These are phyloP conservation scores for Gaultheria prostrata DNA, from an alignment of 148 eudicot species.

Conservation along the genomic window DNA sequence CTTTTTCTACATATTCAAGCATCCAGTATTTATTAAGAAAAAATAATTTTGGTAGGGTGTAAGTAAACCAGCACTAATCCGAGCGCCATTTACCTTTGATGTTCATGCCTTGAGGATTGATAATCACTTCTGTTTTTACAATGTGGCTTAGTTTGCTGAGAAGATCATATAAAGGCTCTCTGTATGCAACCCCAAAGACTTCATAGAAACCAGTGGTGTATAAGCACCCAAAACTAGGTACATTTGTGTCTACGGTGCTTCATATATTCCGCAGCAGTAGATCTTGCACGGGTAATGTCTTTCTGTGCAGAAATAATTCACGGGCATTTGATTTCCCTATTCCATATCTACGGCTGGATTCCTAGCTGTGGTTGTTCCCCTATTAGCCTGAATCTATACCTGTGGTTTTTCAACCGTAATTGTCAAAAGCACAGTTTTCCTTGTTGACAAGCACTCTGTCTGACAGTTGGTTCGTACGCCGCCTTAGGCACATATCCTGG, in stretches of 20 bases:
- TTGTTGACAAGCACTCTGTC: slow-evolving; percentile 10
- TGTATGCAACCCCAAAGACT: not conserved
- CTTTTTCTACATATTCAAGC: not conserved
- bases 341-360: not conserved
- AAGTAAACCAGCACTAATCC: not conserved
- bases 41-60: not conserved
- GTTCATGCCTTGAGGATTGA: not conserved
- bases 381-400: not conserved
- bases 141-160: not conserved
- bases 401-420: slow-evolving; percentile 14
- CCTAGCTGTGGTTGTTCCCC: not conserved
- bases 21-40: not conserved
- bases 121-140: not conserved
- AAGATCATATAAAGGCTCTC: slow-evolving; percentile 3
- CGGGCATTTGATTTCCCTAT: not conserved
- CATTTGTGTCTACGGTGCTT: not conserved
- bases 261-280: not conserved
- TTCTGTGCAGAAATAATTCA: not conserved
- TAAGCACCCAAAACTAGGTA: not conserved
- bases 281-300: not conserved
- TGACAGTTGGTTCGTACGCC: not conserved
- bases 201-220: not conserved
- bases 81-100: not conserved
- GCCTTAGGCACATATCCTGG: not conserved
- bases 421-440: slow-evolving; percentile 6